These are phyloP conservation scores for Trametes sanguinea DNA, from an alignment of 768 basidiomycete genomes.

Conservation along the genomic window DNA sequence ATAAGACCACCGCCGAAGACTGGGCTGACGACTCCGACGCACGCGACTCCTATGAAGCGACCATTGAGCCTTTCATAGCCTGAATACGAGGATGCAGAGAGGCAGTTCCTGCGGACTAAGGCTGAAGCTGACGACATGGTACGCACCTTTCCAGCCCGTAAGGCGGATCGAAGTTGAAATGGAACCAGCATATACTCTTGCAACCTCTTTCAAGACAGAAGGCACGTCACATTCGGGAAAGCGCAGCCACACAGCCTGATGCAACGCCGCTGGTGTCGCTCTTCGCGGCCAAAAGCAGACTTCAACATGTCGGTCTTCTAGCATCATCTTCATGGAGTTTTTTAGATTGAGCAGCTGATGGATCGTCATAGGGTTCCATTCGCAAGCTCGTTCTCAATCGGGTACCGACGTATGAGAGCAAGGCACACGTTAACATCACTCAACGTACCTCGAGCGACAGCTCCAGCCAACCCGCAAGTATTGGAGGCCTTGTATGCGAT, in stretches of 20 bases:
- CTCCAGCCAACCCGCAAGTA: constrained; percentile 34
- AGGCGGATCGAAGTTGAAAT: not conserved
- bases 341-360: not conserved
- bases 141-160: not conserved
- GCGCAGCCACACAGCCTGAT: too few relatives aligned
- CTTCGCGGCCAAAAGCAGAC: not conserved
- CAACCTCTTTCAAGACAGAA: not conserved
- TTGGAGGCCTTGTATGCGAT: constrained; percentile 58
- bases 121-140: constrained; percentile 28
- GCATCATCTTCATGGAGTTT: not conserved
- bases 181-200: not conserved
- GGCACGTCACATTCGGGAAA: not conserved
- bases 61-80: constrained; percentile 36
- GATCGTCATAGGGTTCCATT: constrained; percentile 2
- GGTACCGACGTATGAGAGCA: not conserved
- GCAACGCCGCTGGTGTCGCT: not conserved
- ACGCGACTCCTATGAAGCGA: constrained; percentile 36
- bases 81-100: constrained; percentile 38
- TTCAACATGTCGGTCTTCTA: not conserved
- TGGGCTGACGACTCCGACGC: constrained; percentile 5
- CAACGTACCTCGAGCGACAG: constrained; percentile 29
- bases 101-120: constrained; percentile 26
- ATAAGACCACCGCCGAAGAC: not conserved
- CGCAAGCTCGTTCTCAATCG: constrained; percentile 15
- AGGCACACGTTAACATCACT: constrained; percentile 39